Evolutionary conservation across 2,329 filamentous ascomycete species (phyloP).

Genomic region (Ophiostoma himal-ulmi): DNA sequence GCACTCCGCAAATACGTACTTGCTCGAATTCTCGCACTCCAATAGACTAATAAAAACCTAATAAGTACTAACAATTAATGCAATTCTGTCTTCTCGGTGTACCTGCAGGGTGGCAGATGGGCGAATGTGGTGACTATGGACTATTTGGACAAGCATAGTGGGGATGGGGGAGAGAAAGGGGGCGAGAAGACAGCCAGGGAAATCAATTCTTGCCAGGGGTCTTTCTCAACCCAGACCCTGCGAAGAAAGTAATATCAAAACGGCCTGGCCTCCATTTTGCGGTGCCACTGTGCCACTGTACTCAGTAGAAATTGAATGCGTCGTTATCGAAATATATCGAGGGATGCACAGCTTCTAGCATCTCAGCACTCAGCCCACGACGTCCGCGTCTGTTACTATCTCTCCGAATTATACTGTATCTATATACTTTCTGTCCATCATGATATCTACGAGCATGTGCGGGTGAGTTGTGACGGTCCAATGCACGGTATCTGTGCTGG

Average conservation of each 20-base stretch:
- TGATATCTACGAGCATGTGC: neutral
- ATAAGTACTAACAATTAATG: too few relatives aligned
- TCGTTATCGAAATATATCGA: neutral
- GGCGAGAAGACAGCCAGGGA: neutral
- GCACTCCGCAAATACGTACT: neutral
- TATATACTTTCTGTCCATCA: neutral
- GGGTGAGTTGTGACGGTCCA: neutral
- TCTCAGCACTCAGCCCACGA: neutral
- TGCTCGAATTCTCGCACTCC: slow-evolving; percentile 6
- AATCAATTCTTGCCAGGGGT: neutral
- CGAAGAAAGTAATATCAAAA: neutral
- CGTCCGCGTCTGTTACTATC: neutral
- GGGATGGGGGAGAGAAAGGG: slow-evolving; percentile 10
- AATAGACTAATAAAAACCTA: neutral
- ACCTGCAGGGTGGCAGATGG: neutral
- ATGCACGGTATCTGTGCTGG: neutral
- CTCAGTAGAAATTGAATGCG: neutral
- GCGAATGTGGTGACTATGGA: neutral
- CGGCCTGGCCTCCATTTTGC: neutral
- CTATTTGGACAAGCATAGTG: slow-evolving; percentile 14
- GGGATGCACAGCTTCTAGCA: neutral
- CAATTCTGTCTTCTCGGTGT: neutral
- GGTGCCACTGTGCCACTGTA: neutral
- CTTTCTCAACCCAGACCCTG: neutral
- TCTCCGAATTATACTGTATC: too few relatives aligned